Base-by-base conservation (phyloP, 1,139 yeast species). In the Suhomyces coccinellae region DNA sequence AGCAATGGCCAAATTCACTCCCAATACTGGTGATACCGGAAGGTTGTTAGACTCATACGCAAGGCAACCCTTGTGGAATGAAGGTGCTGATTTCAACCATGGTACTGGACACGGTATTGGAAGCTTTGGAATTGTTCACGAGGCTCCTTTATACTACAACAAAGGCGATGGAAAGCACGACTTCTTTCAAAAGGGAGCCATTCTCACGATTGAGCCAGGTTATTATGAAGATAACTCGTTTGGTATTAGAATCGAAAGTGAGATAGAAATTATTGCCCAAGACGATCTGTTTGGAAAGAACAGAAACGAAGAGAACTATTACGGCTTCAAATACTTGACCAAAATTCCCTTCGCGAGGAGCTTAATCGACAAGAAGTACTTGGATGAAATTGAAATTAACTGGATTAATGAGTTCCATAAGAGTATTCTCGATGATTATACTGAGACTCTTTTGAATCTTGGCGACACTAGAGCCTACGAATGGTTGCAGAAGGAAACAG, bases 61-160 rank as follows among this genome's bases (percentile, higher is more conserved):
- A 1, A 62, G 85, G 44, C 72, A 70, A 47, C 78, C 82, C 1
- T 64, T 80, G 50, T 76, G 80, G 80, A 72, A 72, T 49, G 71
- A 71, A 44, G 84, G 84, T 0, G 60, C 75, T 39, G 79, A 74
- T 51, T 80, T 71, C 54, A 75, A 74, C 44, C 85, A 80, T 57
- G 85, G 85, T 7, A 74, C 83, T 0, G 84, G 85, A 0, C 85
- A 80, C 56, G 85, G 85, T 1, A 77, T 80, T 4, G 84, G 82
- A 9, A 69, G 79, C 38, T 79, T 73, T 59, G 79, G 82, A 5
- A 68, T 72, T 53, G 84, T 80, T 6, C 85, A 80, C 53, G 82
- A 80, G 46, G 75, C 77, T 0, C 85, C 85, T 0, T 65, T 80
- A 45, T 77, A 72, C 34, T 68, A 80, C 42, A 46, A 59, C 13